phyloP scores from a whole-genome alignment of 345 rosid genomes.

The Populus nigra region DNA sequence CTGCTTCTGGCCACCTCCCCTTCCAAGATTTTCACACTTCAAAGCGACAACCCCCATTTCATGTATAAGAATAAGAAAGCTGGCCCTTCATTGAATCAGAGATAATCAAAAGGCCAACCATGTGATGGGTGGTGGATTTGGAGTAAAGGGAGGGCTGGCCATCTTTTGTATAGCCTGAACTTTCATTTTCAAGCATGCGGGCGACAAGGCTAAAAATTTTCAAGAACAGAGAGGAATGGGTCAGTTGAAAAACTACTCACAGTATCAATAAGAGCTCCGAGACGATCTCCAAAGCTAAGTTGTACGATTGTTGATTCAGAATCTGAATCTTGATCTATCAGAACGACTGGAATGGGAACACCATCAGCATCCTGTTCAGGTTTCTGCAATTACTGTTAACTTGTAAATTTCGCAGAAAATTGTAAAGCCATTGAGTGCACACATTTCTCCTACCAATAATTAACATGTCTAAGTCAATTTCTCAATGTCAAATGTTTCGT shows the following conservation, averaged over 20 bases:
- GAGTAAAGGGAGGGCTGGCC: background rate
- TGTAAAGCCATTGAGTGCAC: background rate
- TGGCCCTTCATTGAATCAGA: background rate
- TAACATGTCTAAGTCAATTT: background rate
- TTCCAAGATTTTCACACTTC: background rate
- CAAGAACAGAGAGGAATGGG: background rate
- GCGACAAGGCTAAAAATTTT: background rate
- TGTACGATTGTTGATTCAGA: conserved; percentile 79
- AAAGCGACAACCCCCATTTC: background rate
- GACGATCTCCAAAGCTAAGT: conserved; percentile 93
- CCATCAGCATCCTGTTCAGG: conserved; percentile 48
- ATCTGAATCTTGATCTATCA: conserved; percentile 88
- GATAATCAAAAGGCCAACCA: background rate
- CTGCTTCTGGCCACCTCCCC: background rate
- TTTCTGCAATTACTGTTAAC: conserved; percentile 44
- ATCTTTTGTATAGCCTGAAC: background rate
- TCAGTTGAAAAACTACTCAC: conserved; percentile 29
- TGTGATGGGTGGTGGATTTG: background rate
- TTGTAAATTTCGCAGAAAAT: conserved; percentile 15
- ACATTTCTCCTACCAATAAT: background rate
- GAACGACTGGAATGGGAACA: conserved; percentile 68
- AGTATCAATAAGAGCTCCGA: conserved; percentile 94
- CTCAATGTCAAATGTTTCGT: background rate
- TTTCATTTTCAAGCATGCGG: background rate
- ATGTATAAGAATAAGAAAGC: background rate